Percentiles rank a stretch among this genome's conserved stretches.
phyloP scores from a whole-genome alignment of 768 basidiomycete genomes.

The Pleurotus djamor region DNA sequence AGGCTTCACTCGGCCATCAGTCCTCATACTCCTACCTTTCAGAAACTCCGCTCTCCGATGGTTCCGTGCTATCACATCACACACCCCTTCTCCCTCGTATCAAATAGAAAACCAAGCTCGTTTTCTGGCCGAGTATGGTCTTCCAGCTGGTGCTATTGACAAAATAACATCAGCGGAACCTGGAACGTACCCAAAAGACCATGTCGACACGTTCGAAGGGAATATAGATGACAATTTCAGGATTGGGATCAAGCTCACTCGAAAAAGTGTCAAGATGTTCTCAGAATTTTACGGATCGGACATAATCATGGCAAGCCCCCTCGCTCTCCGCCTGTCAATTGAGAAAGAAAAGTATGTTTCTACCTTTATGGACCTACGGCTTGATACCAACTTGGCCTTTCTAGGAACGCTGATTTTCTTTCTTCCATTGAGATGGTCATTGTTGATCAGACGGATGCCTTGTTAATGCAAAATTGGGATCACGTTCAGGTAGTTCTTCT shows the following conservation, averaged over 20 bases:
- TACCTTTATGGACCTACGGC: background rate
- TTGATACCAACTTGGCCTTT: background rate
- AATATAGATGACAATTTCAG: constrained; percentile 96
- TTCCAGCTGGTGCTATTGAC: constrained; percentile 79
- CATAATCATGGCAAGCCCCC: constrained; percentile 88
- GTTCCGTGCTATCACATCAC: constrained; percentile 75
- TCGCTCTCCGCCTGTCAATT: constrained; percentile 87
- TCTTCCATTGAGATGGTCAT: constrained; percentile 90
- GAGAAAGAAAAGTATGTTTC: constrained; percentile 89
- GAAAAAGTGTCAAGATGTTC: constrained; percentile 90
- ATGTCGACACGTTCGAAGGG: constrained; percentile 93
- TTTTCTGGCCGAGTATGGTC: constrained; percentile 78
- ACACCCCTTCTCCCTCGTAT: constrained; percentile 66
- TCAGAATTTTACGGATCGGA: constrained; percentile 90
- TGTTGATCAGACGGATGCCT: constrained; percentile 90
- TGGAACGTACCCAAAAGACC: constrained; percentile 82
- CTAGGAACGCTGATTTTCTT: constrained; percentile 84
- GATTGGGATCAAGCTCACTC: constrained; percentile 88
- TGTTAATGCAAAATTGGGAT: constrained; percentile 99
- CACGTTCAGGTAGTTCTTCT: constrained; percentile 75
- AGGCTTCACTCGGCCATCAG: constrained; percentile 95
- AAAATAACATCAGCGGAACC: constrained; percentile 73
- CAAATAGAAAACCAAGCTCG: constrained; percentile 89
- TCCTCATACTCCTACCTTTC: constrained; percentile 91
- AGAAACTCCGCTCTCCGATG: constrained; percentile 85